phyloP scores from a whole-genome alignment of 129 eudicot genomes.

The Ambrosia trifida region DNA sequence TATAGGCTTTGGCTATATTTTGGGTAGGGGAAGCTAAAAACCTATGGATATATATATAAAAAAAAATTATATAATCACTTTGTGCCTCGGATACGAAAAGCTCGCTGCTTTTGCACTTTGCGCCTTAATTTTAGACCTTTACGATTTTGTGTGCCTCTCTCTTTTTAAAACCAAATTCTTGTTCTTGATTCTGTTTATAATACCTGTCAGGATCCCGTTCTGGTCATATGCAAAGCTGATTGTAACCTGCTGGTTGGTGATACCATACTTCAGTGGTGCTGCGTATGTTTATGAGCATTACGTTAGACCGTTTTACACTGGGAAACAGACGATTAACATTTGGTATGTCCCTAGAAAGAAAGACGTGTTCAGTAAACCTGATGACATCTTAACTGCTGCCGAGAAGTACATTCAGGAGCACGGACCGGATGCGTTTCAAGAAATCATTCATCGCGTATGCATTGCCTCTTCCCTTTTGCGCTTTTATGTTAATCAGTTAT shows the following conservation, averaged over 20 bases:
- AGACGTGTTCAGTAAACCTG: constrained; percentile 78
- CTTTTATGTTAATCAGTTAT: neutral
- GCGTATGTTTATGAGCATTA: constrained; percentile 81
- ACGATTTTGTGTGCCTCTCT: no score
- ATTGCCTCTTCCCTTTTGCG: no score
- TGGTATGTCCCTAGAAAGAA: constrained; percentile 91
- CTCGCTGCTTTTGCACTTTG: no score
- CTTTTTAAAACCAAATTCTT: no score
- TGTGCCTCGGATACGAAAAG: no score
- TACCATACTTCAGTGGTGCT: constrained; percentile 97
- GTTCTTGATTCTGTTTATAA: neutral
- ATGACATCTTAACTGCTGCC: constrained; percentile 84
- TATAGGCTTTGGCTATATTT: no score
- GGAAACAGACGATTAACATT: constrained; percentile 62
- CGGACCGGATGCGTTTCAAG: constrained; percentile 82
- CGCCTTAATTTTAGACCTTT: no score
- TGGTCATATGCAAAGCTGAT: constrained; percentile 94
- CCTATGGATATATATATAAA: no score
- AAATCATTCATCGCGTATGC: constrained; percentile 67
- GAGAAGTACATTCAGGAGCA: constrained; percentile 84
- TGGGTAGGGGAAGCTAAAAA: no score
- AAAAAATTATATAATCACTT: no score
- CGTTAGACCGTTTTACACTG: constrained; percentile 69
- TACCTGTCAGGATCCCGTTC: constrained; percentile 68
- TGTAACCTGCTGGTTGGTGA: constrained; percentile 92